These are phyloP conservation scores for Phytophthora pistaciae DNA, from an alignment of 352 stramenopile species.

Conservation along the genomic window DNA sequence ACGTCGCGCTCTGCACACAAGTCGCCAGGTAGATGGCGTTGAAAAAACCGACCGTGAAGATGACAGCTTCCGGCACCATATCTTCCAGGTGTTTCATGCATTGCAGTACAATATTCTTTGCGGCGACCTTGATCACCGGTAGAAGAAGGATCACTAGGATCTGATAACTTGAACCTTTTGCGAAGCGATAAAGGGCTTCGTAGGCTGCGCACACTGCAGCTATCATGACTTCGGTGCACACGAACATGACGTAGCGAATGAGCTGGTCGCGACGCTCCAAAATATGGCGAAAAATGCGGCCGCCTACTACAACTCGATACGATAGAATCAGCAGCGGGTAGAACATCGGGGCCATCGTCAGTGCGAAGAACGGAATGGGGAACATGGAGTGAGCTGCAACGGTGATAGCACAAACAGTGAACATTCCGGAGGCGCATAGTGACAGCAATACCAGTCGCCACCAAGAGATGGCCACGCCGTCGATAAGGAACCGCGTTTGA, in stretches of 20 bases:
- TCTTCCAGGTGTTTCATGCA: conserved; percentile 16
- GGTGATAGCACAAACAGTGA: not conserved
- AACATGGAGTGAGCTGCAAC: not conserved
- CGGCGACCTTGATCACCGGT: not conserved
- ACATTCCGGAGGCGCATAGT: not conserved
- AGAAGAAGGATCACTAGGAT: not conserved
- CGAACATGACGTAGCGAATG: not conserved
- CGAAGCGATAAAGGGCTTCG: not conserved
- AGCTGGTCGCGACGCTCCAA: not conserved
- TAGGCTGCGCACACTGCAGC: not conserved
- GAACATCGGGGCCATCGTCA: not conserved
- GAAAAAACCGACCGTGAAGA: conserved; percentile 24
- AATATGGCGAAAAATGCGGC: not conserved
- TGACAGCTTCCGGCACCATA: conserved; percentile 7
- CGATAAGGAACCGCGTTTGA: not conserved
- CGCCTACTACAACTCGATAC: not conserved
- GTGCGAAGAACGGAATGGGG: not conserved
- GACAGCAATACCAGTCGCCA: not conserved
- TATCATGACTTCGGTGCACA: not conserved
- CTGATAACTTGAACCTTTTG: not conserved
- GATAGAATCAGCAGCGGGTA: not conserved
- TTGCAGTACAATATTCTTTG: conserved; percentile 16
- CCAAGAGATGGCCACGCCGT: not conserved
- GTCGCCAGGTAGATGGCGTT: conserved; percentile 18
- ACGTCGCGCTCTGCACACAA: conserved; percentile 15